phyloP scores from a whole-genome alignment of 2,329 filamentous ascomycete species.

The Aschersonia sp. region DNA sequence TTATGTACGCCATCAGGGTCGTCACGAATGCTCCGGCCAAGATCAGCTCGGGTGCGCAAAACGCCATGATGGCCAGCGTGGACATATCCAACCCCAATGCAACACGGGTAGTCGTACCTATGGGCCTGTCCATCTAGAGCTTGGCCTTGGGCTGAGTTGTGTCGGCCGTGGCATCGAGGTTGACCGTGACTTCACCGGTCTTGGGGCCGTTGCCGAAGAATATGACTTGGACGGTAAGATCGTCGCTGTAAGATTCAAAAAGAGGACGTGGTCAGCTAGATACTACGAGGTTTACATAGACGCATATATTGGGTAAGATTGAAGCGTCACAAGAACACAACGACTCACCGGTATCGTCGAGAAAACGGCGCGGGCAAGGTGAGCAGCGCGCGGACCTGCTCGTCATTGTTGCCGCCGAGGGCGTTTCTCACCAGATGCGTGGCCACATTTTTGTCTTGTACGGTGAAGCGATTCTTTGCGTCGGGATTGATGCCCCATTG shows the following conservation, averaged over 20 bases:
- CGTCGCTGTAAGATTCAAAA: constrained; percentile 45
- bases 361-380: constrained; percentile 87
- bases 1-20: not conserved
- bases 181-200: constrained; percentile 67
- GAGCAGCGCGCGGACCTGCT: constrained; percentile 84
- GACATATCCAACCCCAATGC: too few species aligned
- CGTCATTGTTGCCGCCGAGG: constrained; percentile 80
- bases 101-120: not conserved
- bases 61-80: not conserved
- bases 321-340: too few species aligned
- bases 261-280: not conserved
- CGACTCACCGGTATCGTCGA: constrained; percentile 62
- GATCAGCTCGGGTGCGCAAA: constrained; percentile 12
- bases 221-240: constrained; percentile 93
- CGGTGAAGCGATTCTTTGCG: constrained; percentile 70
- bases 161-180: constrained; percentile 68
- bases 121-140: constrained; percentile 14
- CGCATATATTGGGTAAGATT: too few species aligned
- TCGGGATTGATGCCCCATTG: constrained; percentile 78
- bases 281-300: too few species aligned
- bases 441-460: constrained; percentile 90
- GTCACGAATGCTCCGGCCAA: constrained; percentile 10
- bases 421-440: constrained; percentile 94
- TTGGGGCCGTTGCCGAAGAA: constrained; percentile 82
- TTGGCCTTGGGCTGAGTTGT: constrained; percentile 21